Evolutionary conservation across 1,284 basidiomycete species (phyloP).

Genomic region (Microbotryum saponariae): DNA sequence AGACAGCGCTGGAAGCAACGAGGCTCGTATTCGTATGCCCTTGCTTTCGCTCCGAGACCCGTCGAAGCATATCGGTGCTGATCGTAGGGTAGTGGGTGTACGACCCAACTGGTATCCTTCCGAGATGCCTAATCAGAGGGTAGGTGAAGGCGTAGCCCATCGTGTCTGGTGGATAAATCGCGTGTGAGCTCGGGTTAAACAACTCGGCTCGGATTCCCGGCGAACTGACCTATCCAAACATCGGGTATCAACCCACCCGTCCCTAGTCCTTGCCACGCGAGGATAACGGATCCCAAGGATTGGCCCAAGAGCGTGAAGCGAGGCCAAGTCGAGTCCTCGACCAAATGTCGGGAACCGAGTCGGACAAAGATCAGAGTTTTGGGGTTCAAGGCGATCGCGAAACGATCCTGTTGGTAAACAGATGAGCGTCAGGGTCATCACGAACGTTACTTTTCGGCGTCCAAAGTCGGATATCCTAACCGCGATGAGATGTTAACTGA

Average conservation of each 20-base stretch:
- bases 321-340: constrained; percentile 78
- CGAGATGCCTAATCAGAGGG: constrained; percentile 60
- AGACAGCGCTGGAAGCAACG: constrained; percentile 55
- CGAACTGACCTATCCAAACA: constrained; percentile 68
- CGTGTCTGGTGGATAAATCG: constrained; percentile 56
- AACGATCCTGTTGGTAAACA: constrained; percentile 54
- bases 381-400: constrained; percentile 67
- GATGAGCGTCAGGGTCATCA: neutral
- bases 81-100: constrained; percentile 98
- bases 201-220: neutral
- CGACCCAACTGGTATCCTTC: constrained; percentile 54
- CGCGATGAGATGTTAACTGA: constrained; percentile 40
- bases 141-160: constrained; percentile 98
- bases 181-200: too few relatives aligned
- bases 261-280: constrained; percentile 70
- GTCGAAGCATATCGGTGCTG: constrained; percentile 78
- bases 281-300: constrained; percentile 72
- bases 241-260: constrained; percentile 63
- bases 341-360: constrained; percentile 58
- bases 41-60: constrained; percentile 50
- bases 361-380: constrained; percentile 67
- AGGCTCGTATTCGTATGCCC: constrained; percentile 61
- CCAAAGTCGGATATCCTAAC: neutral
- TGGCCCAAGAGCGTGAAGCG: constrained; percentile 86
- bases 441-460: neutral